Conservation (phyloP, 2,329 filamentous ascomycete species). For the Pseudopithomyces chartarum region DNA sequence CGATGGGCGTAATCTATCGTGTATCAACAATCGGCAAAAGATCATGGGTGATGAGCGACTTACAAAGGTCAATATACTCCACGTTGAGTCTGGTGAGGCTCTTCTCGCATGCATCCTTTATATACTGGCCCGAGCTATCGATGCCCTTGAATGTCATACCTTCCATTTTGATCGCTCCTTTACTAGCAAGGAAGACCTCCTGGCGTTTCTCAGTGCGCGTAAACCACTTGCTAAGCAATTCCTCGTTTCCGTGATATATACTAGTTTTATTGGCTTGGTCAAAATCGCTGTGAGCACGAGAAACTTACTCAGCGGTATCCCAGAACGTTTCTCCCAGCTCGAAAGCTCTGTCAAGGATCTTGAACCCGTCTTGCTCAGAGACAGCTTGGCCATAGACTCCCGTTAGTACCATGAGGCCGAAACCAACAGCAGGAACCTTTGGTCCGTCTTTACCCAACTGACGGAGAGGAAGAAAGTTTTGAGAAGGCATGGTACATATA, state of each 20-base stretch:
- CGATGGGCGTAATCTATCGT: constrained; percentile 41
- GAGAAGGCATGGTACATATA: not conserved
- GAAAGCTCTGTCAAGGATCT: constrained; percentile 57
- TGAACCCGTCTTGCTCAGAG: constrained; percentile 57
- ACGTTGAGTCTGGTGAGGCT: constrained; percentile 42
- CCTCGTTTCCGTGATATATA: constrained; percentile 30
- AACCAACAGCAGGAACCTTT: constrained; percentile 56
- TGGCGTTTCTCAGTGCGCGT: constrained; percentile 17
- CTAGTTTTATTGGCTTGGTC: not conserved
- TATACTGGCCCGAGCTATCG: constrained; percentile 45
- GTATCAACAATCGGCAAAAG: not conserved
- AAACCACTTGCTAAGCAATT: constrained; percentile 29
- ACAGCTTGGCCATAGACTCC: constrained; percentile 55
- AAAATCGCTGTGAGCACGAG: not conserved
- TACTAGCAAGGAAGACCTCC: constrained; percentile 20
- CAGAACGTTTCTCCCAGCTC: constrained; percentile 52
- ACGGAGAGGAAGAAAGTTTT: constrained; percentile 44
- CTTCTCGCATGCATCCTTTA: constrained; percentile 40
- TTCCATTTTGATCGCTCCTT: constrained; percentile 23
- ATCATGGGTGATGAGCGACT: constrained; percentile 23
- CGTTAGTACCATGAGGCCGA: constrained; percentile 59
- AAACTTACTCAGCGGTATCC: constrained; percentile 7
- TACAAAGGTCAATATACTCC: constrained; percentile 52
- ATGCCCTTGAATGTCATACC: constrained; percentile 22
- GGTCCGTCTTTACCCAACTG: constrained; percentile 60